Evolutionary conservation across 345 rosid genomes (phyloP), one percentile per base, ranked within the genome.

Genomic region (Microthlaspi erraticum): DNA sequence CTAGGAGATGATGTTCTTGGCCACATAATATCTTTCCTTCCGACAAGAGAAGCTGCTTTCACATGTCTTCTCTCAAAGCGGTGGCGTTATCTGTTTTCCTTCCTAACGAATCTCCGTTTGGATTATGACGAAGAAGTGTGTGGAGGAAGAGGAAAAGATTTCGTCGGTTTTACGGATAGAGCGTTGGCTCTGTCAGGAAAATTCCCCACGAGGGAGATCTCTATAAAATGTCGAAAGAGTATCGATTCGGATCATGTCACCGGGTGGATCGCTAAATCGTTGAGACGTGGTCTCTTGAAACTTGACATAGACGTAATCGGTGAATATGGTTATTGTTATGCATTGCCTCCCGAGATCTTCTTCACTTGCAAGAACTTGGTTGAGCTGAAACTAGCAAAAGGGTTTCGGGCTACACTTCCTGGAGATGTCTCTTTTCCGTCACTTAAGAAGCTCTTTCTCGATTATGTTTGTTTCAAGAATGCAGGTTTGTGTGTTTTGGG

Each of bases 311-410:
- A 36, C 43, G 7, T 36, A 17, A 10, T 10, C 14, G 1, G 20
- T 18, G 2, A 5, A 1, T 14, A 13, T 12, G 10, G 0, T n/a
- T 1, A n/a, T n/a, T n/a, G n/a, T n/a, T n/a, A 17, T 49, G 10
- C 5, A 10, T 4, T 10, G 31, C 54, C 23, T 54, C 2, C 5
- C 0, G 60, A 32, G 60, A 14, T 26, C 29, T 26, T 54, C 41
- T 54, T 16, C 41, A 54, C 60, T 54, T 54, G 59, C 59, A 54
- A 54, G 59, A 32, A 41, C 16, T 4, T 55, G 41, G 60, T 55
- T 55, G 5, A 16, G 42, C 43, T 55, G 60, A 55, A 55, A 55
- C 60, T 55, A 34, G 13, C 41, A 10, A 16, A 10, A 5, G 26
- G 14, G 3, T 34, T 34, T 17, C n/a, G n/a, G n/a, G n/a, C n/a